Evolutionary conservation across 1,139 yeast species (phyloP).

Genomic region (Wickerhamomyces sp.): DNA sequence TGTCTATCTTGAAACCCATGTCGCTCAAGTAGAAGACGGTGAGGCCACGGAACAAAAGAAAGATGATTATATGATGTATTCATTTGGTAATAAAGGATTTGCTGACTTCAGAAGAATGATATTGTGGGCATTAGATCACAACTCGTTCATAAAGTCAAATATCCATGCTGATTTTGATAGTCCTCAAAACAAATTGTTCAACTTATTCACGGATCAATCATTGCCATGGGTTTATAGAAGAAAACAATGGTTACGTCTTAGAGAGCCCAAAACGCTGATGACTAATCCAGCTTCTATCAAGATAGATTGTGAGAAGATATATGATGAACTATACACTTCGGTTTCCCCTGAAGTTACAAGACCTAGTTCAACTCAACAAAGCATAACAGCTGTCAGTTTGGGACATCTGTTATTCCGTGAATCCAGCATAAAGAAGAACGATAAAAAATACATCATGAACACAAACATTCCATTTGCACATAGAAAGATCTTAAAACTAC

Average conservation of each 20-base stretch:
- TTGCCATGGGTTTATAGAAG: constrained; percentile 22
- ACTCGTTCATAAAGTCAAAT: constrained; percentile 14
- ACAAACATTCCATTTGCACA: constrained; percentile 39
- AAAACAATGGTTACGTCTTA: constrained; percentile 18
- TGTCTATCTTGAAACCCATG: constrained; percentile 14
- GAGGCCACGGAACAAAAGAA: constrained; percentile 2
- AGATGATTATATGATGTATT: constrained; percentile 12
- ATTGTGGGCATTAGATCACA: constrained; percentile 21
- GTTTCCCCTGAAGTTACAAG: neutral
- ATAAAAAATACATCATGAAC: constrained; percentile 31
- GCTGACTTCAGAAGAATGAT: constrained; percentile 19
- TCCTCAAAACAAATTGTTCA: constrained; percentile 8
- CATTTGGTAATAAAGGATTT: constrained; percentile 15
- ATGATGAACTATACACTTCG: constrained; percentile 5
- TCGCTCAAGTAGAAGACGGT: neutral
- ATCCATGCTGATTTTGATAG: constrained; percentile 9
- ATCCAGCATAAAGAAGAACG: neutral
- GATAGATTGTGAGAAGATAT: constrained; percentile 9
- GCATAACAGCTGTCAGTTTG: constrained; percentile 17
- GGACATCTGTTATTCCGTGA: constrained; percentile 20
- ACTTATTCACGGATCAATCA: constrained; percentile 11
- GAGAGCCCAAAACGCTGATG: constrained; percentile 10
- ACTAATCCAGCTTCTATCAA: constrained; percentile 4
- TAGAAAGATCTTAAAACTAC: constrained; percentile 33
- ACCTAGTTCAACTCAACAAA: neutral